Percentiles rank a stretch among this genome's conserved stretches.
Conservation (phyloP, 192 early-diverging fungal genomes). For the Coemansia sp. region DNA sequence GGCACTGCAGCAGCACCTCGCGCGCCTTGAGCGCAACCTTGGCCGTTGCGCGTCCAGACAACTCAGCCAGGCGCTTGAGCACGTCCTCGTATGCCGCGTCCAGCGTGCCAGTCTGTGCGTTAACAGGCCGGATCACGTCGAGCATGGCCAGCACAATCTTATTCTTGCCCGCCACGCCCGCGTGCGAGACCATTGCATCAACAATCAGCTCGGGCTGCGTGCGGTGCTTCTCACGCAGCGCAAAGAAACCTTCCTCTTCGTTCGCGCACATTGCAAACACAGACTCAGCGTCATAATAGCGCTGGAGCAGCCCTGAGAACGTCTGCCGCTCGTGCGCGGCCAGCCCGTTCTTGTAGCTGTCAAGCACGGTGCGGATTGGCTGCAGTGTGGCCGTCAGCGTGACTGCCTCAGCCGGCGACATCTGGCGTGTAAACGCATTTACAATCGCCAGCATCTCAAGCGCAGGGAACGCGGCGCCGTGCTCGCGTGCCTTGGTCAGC, state of each 20-base stretch:
- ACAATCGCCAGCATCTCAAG: slow-evolving; percentile 64
- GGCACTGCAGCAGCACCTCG: slow-evolving; percentile 90
- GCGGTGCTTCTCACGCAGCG: slow-evolving; percentile 85
- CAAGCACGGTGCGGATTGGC: slow-evolving; percentile 67
- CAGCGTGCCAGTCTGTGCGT: slow-evolving; percentile 58
- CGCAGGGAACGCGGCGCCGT: slow-evolving; percentile 64
- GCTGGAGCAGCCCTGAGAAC: slow-evolving; percentile 74
- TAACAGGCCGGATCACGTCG: slow-evolving; percentile 72
- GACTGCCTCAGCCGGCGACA: slow-evolving; percentile 63
- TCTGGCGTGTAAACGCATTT: slow-evolving; percentile 51
- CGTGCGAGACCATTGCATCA: slow-evolving; percentile 73
- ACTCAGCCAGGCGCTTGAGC: slow-evolving; percentile 74
- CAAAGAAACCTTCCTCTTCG: slow-evolving; percentile 83
- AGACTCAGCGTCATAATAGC: slow-evolving; percentile 82
- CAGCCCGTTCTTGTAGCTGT: slow-evolving; percentile 71
- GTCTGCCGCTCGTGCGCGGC: slow-evolving; percentile 71
- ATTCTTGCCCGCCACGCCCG: slow-evolving; percentile 77
- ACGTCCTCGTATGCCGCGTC: slow-evolving; percentile 74
- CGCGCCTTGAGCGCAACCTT: slow-evolving; percentile 94
- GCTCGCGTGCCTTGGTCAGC: slow-evolving; percentile 41
- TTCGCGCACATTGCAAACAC: slow-evolving; percentile 70
- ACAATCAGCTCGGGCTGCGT: slow-evolving; percentile 71
- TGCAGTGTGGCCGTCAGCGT: slow-evolving; percentile 61
- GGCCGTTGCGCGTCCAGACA: slow-evolving; percentile 70
- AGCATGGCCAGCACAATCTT: slow-evolving; percentile 75